Evolutionary conservation across 139 green algal species (phyloP).

Genomic region (Choricystis sp.): DNA sequence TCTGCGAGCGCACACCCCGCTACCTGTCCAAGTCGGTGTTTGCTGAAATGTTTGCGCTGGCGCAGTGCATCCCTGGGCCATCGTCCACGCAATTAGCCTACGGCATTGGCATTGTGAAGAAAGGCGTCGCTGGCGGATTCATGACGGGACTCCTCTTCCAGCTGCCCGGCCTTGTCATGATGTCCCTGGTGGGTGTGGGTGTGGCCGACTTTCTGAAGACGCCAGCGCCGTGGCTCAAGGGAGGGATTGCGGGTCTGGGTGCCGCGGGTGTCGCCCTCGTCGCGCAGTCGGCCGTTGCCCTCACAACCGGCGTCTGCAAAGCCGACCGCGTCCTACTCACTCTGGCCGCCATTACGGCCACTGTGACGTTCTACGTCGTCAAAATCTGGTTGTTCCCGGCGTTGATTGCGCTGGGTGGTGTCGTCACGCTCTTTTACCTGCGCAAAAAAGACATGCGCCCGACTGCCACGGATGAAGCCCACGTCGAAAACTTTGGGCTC

Average conservation of each 20-base stretch:
- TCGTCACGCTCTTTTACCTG: conserved; percentile 30
- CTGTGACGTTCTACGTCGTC: conserved; percentile 55
- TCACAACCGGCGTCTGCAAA: conserved; percentile 59
- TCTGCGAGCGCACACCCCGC: conserved; percentile 6
- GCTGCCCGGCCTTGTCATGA: conserved; percentile 68
- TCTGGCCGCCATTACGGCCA: conserved; percentile 19
- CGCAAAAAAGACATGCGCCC: conserved; percentile 19
- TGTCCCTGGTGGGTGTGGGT: conserved; percentile 51
- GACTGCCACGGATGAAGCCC: conserved; percentile 12
- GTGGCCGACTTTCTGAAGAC: conserved; percentile 35
- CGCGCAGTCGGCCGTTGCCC: conserved; percentile 45
- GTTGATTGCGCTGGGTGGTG: conserved; percentile 37
- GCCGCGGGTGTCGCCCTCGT: conserved; percentile 50
- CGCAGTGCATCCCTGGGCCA: conserved; percentile 74
- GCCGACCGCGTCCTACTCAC: conserved; percentile 11
- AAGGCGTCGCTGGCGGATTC: conserved; percentile 51
- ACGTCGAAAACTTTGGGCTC: conserved; percentile 43
- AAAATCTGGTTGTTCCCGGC: conserved; percentile 60
- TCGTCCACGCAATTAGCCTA: conserved; percentile 76
- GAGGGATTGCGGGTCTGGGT: conserved; percentile 22
- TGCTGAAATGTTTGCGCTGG: conserved; percentile 75
- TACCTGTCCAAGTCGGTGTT: conserved; percentile 66
- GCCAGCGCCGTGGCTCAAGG: conserved; percentile 28
- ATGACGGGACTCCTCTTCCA: conserved; percentile 73
- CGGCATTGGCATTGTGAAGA: conserved; percentile 61